A percentile compares a stretch with the other conserved stretches of the same genome.
phyloP scores from a whole-genome alignment of 371 early-diverging fungal genomes.

The Parasitella parasitica region DNA sequence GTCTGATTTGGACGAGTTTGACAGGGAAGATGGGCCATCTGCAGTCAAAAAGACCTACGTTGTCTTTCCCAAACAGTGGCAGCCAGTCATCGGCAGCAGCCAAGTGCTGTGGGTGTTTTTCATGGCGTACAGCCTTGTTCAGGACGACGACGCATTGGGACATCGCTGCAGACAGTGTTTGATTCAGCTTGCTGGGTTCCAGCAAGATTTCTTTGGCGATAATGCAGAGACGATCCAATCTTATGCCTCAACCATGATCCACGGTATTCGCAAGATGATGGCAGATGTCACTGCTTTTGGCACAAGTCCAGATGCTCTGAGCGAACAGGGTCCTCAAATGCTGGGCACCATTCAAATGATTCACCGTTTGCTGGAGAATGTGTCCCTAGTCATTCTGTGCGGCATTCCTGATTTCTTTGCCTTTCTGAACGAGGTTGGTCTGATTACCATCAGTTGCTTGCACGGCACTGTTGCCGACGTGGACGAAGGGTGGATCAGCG shows the following conservation, averaged over 20 bases:
- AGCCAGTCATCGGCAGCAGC: constrained; percentile 46
- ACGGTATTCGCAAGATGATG: constrained; percentile 57
- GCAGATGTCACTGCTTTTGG: constrained; percentile 31
- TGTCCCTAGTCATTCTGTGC: constrained; percentile 42
- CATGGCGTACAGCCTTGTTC: constrained; percentile 44
- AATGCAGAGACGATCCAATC: constrained; percentile 36
- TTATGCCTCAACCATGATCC: constrained; percentile 56
- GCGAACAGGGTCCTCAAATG: constrained; percentile 50
- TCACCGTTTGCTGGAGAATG: constrained; percentile 44
- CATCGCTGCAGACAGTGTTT: constrained; percentile 68
- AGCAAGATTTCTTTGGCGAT: constrained; percentile 60
- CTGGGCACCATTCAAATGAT: constrained; percentile 54
- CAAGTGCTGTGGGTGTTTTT: constrained; percentile 63
- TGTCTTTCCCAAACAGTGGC: constrained; percentile 51
- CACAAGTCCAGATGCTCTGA: constrained; percentile 31
- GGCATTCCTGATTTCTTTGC: constrained; percentile 58
- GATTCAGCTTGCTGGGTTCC: constrained; percentile 70
- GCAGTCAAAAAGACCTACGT: constrained; percentile 36
- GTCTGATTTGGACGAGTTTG: constrained; percentile 47
- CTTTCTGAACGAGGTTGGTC: constrained; percentile 62
- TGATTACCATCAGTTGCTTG: constrained; percentile 64
- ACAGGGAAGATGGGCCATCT: constrained; percentile 42
- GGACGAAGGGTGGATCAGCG: constrained; percentile 60
- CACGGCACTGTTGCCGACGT: constrained; percentile 53
- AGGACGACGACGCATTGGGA: constrained; percentile 48